A percentile compares a stretch with the other conserved stretches of the same genome.
These are phyloP conservation scores for Penicillium goetzii DNA, from an alignment of 495 filamentous ascomycete species.

Conservation along the genomic window DNA sequence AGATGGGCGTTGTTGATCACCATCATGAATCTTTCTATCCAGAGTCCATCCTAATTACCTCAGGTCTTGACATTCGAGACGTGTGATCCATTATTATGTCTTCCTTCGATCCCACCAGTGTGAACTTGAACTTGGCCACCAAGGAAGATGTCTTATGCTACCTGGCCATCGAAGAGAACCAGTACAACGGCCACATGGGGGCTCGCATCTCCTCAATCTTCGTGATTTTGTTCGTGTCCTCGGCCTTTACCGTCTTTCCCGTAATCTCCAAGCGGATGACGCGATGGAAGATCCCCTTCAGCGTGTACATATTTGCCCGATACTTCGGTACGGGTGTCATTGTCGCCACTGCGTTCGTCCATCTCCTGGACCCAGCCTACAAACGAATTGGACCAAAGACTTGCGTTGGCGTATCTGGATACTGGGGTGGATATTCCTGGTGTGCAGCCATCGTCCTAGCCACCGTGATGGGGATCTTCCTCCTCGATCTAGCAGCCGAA, in stretches of 20 bases:
- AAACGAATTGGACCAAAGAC: conserved; percentile 51
- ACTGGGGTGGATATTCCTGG: conserved; percentile 52
- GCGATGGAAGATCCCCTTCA: conserved; percentile 60
- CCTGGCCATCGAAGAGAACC: conserved; percentile 38
- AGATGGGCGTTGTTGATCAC: neutral
- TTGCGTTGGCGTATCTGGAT: conserved; percentile 57
- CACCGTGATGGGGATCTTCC: conserved; percentile 42
- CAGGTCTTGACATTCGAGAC: neutral
- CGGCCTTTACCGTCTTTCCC: conserved; percentile 61
- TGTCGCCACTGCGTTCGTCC: conserved; percentile 70
- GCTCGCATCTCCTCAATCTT: conserved; percentile 51
- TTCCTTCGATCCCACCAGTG: conserved; percentile 40
- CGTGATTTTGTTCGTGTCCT: conserved; percentile 47
- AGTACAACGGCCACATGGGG: conserved; percentile 49
- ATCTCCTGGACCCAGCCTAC: conserved; percentile 59
- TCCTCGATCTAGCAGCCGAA: conserved; percentile 51
- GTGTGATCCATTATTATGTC: conserved; percentile 29
- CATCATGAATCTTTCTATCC: neutral
- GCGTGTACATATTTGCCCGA: conserved; percentile 72
- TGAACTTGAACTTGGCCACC: conserved; percentile 42
- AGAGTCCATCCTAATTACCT: neutral
- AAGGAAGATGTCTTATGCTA: conserved; percentile 41
- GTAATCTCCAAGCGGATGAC: conserved; percentile 60
- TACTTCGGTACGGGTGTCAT: conserved; percentile 77
- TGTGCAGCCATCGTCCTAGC: conserved; percentile 46